Conservation (phyloP, 768 basidiomycete species). For the Favolaschia claudopus region DNA sequence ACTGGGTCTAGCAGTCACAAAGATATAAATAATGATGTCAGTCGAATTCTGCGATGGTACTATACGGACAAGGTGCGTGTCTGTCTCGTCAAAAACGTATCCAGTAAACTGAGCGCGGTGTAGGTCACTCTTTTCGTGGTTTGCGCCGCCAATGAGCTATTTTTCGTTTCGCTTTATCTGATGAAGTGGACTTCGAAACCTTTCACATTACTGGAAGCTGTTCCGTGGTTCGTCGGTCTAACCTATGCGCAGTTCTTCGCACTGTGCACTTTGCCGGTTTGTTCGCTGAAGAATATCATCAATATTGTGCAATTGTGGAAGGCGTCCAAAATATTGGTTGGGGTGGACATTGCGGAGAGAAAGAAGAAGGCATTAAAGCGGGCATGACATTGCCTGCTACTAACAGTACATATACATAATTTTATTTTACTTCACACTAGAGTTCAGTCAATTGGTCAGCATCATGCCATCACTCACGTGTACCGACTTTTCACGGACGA, state of each 20-base stretch:
- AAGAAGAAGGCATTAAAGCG: slow-evolving; percentile 47
- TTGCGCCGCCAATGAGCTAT: slow-evolving; percentile 95
- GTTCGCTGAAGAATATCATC: slow-evolving; percentile 86
- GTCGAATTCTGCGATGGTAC: slow-evolving; percentile 89
- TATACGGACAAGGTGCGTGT: slow-evolving; percentile 89
- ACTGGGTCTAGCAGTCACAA: slow-evolving; percentile 96
- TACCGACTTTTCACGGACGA: background rate
- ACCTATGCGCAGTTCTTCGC: slow-evolving; percentile 86
- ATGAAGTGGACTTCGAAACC: slow-evolving; percentile 85
- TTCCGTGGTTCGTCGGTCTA: slow-evolving; percentile 40
- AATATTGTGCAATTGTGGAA: slow-evolving; percentile 98
- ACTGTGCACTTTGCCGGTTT: slow-evolving; percentile 67
- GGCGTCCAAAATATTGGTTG: slow-evolving; percentile 92
- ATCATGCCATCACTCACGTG: background rate
- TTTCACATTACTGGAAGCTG: slow-evolving; percentile 54
- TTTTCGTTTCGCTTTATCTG: slow-evolving; percentile 94
- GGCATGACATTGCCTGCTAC: slow-evolving; percentile 17
- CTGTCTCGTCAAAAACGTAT: background rate
- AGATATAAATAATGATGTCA: slow-evolving; percentile 89
- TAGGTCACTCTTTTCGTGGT: slow-evolving; percentile 90
- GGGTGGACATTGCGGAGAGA: slow-evolving; percentile 90
- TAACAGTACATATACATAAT: slow-evolving; percentile 22
- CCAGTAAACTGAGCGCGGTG: background rate
- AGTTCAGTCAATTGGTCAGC: background rate
- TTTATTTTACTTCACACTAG: slow-evolving; percentile 13